phyloP scores from a whole-genome alignment of 352 stramenopile species.

The Peronospora destructor region DNA sequence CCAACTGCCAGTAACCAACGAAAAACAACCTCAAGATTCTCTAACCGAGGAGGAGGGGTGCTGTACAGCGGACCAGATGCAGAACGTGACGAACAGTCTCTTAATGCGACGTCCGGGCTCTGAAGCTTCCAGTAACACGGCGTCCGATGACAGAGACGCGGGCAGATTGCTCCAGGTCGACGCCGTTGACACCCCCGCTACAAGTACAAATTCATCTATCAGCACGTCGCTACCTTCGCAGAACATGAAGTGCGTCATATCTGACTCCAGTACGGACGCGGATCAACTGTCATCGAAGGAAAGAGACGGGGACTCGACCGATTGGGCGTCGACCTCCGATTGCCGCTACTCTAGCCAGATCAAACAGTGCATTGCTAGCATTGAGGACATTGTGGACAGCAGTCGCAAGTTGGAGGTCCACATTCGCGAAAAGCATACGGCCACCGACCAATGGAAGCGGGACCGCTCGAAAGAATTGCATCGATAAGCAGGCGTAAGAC shows the following conservation, averaged over 20 bases:
- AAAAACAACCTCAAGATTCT: conserved; percentile 12
- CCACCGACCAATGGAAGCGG: neutral
- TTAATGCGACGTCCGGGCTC: conserved; percentile 6
- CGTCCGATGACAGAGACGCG: conserved; percentile 9
- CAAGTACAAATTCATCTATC: conserved; percentile 11
- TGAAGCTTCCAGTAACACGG: conserved; percentile 10
- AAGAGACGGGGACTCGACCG: conserved; percentile 16
- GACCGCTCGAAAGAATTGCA: conserved; percentile 9
- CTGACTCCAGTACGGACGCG: conserved; percentile 7
- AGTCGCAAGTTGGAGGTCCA: conserved; percentile 19
- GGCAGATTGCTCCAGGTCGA: conserved; percentile 9
- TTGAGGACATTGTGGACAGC: conserved; percentile 28
- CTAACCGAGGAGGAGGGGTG: conserved; percentile 17
- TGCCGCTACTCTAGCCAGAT: conserved; percentile 25
- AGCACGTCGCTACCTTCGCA: conserved; percentile 15
- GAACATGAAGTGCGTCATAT: conserved; percentile 24
- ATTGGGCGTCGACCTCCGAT: conserved; percentile 24
- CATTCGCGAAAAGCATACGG: conserved; percentile 22
- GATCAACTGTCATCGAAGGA: conserved; percentile 16
- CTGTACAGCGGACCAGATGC: neutral
- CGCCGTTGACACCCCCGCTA: conserved; percentile 6
- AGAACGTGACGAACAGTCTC: neutral
- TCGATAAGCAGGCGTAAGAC: conserved; percentile 4
- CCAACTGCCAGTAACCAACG: conserved; percentile 2
- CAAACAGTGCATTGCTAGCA: conserved; percentile 25